These are phyloP conservation scores for Lipomyces chichibuensis DNA, from an alignment of 805 yeast genomes.

Conservation along the genomic window DNA sequence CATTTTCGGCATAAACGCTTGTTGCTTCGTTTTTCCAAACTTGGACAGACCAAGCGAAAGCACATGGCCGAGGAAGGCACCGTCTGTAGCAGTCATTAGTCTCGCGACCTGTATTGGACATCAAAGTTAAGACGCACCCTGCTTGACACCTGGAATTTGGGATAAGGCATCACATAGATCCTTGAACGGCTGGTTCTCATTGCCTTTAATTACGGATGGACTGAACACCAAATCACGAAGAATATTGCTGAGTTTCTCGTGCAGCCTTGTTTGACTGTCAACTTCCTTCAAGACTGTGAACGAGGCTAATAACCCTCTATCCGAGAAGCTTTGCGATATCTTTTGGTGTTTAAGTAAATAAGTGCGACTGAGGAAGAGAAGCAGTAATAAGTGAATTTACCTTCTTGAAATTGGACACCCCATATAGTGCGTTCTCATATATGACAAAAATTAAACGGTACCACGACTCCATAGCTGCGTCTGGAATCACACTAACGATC, in stretches of 20 bases:
- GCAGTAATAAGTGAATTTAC: background rate
- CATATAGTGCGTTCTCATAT: constrained; percentile 26
- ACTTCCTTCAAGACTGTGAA: constrained; percentile 3
- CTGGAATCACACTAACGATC: constrained; percentile 1
- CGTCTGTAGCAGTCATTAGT: constrained; percentile 4
- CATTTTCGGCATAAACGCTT: constrained; percentile 20
- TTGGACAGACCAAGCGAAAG: constrained; percentile 25
- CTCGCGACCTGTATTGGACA: background rate
- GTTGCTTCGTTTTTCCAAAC: constrained; percentile 24
- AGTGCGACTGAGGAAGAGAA: background rate
- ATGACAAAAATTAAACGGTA: constrained; percentile 8
- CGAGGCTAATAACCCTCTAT: constrained; percentile 2
- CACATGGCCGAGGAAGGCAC: constrained; percentile 17
- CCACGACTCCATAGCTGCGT: constrained; percentile 1
- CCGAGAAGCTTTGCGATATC: constrained; percentile 18
- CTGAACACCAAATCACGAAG: constrained; percentile 39
- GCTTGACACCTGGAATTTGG: constrained; percentile 12
- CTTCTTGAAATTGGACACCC: constrained; percentile 26
- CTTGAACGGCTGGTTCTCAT: constrained; percentile 11
- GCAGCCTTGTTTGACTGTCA: constrained; percentile 37
- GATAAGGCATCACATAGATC: constrained; percentile 14
- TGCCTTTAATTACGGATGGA: constrained; percentile 25
- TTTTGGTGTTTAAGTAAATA: background rate
- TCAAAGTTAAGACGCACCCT: background rate
- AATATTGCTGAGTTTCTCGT: constrained; percentile 41